Conservation (phyloP, 352 stramenopile species). For the Globisporangium solare region DNA sequence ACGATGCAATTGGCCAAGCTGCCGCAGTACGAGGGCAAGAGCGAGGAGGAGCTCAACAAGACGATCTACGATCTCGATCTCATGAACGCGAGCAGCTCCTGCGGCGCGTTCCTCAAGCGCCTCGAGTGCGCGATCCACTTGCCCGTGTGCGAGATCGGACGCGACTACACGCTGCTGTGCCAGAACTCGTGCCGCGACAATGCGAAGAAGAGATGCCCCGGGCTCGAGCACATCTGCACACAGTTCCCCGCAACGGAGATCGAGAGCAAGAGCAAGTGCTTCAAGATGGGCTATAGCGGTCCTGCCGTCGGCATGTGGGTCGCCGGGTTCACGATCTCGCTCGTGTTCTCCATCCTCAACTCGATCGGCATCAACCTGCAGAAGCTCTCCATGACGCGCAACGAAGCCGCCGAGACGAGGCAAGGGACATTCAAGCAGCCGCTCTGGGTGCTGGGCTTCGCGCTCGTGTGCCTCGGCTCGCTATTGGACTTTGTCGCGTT, state of each 20-base stretch:
- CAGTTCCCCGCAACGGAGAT: slow-evolving; percentile 35
- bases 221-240: slow-evolving; percentile 53
- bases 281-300: slow-evolving; percentile 69
- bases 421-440: slow-evolving; percentile 81
- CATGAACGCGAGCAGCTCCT: slow-evolving; percentile 55
- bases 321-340: slow-evolving; percentile 81
- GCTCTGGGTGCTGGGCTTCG: slow-evolving; percentile 86
- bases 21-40: slow-evolving; percentile 46
- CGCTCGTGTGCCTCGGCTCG: slow-evolving; percentile 74
- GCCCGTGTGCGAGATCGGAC: slow-evolving; percentile 77
- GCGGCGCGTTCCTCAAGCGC: slow-evolving; percentile 45
- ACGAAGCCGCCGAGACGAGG: slow-evolving; percentile 61
- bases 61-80: slow-evolving; percentile 50
- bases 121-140: slow-evolving; percentile 74
- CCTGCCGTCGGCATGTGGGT: slow-evolving; percentile 82
- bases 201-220: slow-evolving; percentile 58
- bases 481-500: slow-evolving; percentile 90
- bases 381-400: slow-evolving; percentile 84
- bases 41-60: slow-evolving; percentile 27
- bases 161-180: slow-evolving; percentile 62
- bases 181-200: slow-evolving; percentile 52
- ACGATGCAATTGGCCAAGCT: slow-evolving; percentile 28
- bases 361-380: slow-evolving; percentile 90
- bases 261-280: slow-evolving; percentile 71
- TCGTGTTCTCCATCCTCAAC: slow-evolving; percentile 87